Conservation (phyloP, 805 yeast genomes). For the Teunomyces lycoperdinae region DNA sequence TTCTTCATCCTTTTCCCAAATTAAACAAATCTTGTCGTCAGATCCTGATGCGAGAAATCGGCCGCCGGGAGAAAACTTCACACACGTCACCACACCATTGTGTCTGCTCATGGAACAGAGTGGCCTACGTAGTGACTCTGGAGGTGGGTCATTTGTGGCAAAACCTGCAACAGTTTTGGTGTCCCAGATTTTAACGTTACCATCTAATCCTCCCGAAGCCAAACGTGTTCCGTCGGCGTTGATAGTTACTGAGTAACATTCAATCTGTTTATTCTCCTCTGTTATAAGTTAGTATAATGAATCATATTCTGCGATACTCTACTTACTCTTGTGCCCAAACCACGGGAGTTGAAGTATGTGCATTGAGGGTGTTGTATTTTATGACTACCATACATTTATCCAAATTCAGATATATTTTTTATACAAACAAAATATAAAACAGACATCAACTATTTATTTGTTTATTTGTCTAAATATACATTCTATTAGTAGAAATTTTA, state of each 20-base stretch:
- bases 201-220: constrained; percentile 92
- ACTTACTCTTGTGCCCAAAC: constrained; percentile 44
- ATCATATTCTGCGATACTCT: background rate
- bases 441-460: background rate
- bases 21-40: constrained; percentile 85
- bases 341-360: constrained; percentile 43
- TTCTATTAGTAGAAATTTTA: constrained; percentile 2
- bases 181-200: constrained; percentile 90
- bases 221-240: constrained; percentile 79
- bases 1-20: constrained; percentile 89
- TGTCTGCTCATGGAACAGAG: constrained; percentile 91
- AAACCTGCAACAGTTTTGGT: constrained; percentile 51
- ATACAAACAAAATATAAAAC: background rate
- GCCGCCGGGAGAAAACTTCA: constrained; percentile 90
- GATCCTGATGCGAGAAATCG: constrained; percentile 91
- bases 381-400: background rate
- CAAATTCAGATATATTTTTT: background rate
- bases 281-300: constrained; percentile 20
- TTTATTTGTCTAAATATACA: background rate
- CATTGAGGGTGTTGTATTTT: constrained; percentile 17
- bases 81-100: constrained; percentile 94
- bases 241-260: constrained; percentile 79
- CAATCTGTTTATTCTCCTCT: constrained; percentile 80
- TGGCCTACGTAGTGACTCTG: constrained; percentile 44
- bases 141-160: constrained; percentile 18